Evolutionary conservation across 176 grass and related monocot species (phyloP), one percentile per base, ranked within the genome.

Genomic region (maize (Zea mays)): DNA sequence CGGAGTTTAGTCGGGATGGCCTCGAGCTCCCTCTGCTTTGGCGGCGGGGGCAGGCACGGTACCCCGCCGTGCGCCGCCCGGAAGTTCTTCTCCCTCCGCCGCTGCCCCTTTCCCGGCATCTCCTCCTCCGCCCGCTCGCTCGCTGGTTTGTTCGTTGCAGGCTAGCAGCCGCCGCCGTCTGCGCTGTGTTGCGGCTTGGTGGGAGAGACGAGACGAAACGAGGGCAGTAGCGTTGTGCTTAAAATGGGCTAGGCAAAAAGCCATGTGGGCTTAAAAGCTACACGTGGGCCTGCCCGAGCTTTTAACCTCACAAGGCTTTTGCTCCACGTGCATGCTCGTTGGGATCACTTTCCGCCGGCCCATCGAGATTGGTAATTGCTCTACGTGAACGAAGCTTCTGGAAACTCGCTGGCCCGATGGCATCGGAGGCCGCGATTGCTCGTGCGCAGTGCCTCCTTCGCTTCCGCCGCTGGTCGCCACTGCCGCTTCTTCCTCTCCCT

Each of bases 41-140:
- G 96, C 43, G 92, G 90, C 4, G 92, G 90, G 41, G 96, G 85
- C 2, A 95, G 85, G 17, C 92, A 81, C 46, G 62, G 16, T 0
- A 89, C 74, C 6, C 61, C 90, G 2, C 90, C 96, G 65, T 99
- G 96, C n/a, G 89, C 72, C 12, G 85, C 73, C 58, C 69, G 76
- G 83, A 90, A 93, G 83, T 99, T 99, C 85, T 95, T 99, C 87
- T 99, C 96, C 81, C 96, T 81, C 54, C 92, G 56, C 45, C 92
- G 50, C 62, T 71, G 76, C 58, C 96, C 96, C 70, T 95, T 95
- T 56, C 96, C 90, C 55, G 78, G 63, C 87, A 99, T 92, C 88
- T 85, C 60, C 50, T 61, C 75, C 48, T 64, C 47, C 55, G 2
- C 42, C 12, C 10, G 1, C 40, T 51, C 13, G 15, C 19, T 7